A percentile compares a stretch with the other conserved stretches of the same genome.
phyloP scores from a whole-genome alignment of 768 basidiomycete species.

The Pholiota microspora region DNA sequence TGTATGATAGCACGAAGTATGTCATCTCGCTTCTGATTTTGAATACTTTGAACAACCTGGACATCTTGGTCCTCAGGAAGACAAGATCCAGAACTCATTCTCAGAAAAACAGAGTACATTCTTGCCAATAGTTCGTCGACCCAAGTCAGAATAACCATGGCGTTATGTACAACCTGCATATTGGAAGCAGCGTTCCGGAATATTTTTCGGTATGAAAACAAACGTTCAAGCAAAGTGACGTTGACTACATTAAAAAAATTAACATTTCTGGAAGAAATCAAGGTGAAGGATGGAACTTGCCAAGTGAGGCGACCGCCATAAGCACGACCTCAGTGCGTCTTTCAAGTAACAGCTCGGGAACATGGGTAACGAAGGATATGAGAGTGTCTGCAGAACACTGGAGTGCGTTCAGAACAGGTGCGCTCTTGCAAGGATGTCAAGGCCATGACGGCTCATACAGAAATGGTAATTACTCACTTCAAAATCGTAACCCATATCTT shows the following conservation, averaged over 20 bases:
- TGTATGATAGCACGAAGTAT: slow-evolving; percentile 59
- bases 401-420: slow-evolving; percentile 1
- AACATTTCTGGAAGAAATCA: background rate
- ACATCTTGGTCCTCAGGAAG: background rate
- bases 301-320: slow-evolving; percentile 3
- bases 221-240: slow-evolving; percentile 12
- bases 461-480: too few species aligned
- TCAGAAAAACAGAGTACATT: slow-evolving; percentile 37
- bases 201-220: slow-evolving; percentile 53
- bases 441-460: too few species aligned
- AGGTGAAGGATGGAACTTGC: background rate
- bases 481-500: background rate
- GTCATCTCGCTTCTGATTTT: slow-evolving; percentile 46
- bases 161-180: slow-evolving; percentile 15
- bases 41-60: slow-evolving; percentile 22
- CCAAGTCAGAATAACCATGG: slow-evolving; percentile 54
- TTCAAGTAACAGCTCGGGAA: slow-evolving; percentile 1
- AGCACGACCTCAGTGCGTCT: slow-evolving; percentile 1
- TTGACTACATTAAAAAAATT: slow-evolving; percentile 11
- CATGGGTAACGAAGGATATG: slow-evolving; percentile 9
- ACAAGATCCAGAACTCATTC: slow-evolving; percentile 15
- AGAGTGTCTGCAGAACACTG: slow-evolving; percentile 9
- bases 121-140: slow-evolving; percentile 59
- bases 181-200: slow-evolving; percentile 42
- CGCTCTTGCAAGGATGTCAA: background rate